A percentile compares a stretch with the other conserved stretches of the same genome.
Conservation (phyloP, 177 flowering plant species). For the Telopea speciosissima region DNA sequence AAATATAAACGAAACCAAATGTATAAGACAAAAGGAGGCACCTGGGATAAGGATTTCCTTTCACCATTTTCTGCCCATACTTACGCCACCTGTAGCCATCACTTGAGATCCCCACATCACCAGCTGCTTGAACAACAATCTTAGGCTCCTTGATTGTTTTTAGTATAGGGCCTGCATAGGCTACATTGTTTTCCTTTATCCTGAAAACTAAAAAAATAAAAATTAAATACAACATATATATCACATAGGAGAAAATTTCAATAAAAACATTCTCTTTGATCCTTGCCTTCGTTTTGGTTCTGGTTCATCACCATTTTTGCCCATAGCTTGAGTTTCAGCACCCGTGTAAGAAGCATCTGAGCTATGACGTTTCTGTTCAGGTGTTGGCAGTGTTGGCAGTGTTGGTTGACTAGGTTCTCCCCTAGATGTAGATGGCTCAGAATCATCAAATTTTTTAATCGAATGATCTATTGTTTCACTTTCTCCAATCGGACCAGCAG, state of each 20-base stretch:
- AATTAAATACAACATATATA: neutral
- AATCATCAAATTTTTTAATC: slow-evolving; percentile 21
- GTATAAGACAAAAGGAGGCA: slow-evolving; percentile 13
- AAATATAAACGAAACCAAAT: neutral
- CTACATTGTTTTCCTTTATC: slow-evolving; percentile 26
- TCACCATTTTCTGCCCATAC: slow-evolving; percentile 80
- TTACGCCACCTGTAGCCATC: slow-evolving; percentile 85
- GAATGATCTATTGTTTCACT: slow-evolving; percentile 20
- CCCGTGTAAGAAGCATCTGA: slow-evolving; percentile 20
- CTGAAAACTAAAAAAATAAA: slow-evolving; percentile 24
- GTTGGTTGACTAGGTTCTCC: slow-evolving; percentile 19
- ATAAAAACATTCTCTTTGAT: neutral
- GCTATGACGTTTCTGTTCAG: slow-evolving; percentile 28
- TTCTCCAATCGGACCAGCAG: slow-evolving; percentile 21
- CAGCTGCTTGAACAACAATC: slow-evolving; percentile 56
- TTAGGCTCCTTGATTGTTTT: slow-evolving; percentile 50
- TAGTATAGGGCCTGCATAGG: slow-evolving; percentile 18
- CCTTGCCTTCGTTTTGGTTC: slow-evolving; percentile 47
- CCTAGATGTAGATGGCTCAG: slow-evolving; percentile 26
- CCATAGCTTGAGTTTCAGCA: slow-evolving; percentile 24
- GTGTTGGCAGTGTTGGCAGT: slow-evolving; percentile 2
- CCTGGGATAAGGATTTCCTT: slow-evolving; percentile 76
- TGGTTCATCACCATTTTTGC: slow-evolving; percentile 34
- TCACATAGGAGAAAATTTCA: neutral
- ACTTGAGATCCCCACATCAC: slow-evolving; percentile 49